These are phyloP conservation scores for Saururus chinensis DNA, from an alignment of 164 flowering plant genomes.

Conservation along the genomic window DNA sequence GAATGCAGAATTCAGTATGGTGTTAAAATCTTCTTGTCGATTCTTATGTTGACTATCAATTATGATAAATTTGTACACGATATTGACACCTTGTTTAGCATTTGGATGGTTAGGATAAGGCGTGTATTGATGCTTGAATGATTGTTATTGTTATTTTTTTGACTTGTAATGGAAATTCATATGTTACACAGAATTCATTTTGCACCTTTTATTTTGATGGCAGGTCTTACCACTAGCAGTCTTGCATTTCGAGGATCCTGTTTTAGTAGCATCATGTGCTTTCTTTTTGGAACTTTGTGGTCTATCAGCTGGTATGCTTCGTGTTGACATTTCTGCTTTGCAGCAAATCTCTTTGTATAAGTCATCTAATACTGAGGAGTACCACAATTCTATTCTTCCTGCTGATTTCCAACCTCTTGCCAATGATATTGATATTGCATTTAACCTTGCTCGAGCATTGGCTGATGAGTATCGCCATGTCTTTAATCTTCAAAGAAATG, in stretches of 20 bases:
- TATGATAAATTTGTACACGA: no score
- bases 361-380: constrained; percentile 29
- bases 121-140: no score
- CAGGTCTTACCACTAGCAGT: constrained; percentile 89
- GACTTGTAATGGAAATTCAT: no score
- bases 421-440: constrained; percentile 46
- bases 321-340: constrained; percentile 70
- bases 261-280: constrained; percentile 83
- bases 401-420: constrained; percentile 40
- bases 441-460: constrained; percentile 78
- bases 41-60: no score
- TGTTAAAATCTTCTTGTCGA: no score
- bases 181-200: background rate
- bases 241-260: constrained; percentile 65
- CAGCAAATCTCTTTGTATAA: constrained; percentile 71
- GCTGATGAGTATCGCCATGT: constrained; percentile 71
- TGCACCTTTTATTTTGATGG: constrained; percentile 4
- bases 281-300: constrained; percentile 93
- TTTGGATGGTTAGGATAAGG: no score
- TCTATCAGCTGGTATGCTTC: constrained; percentile 71
- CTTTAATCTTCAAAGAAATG: constrained; percentile 15
- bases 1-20: no score
- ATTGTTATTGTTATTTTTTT: no score
- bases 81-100: no score
- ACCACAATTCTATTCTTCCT: constrained; percentile 31